Evolutionary conservation across 441 rosid species (phyloP), one percentile per base, ranked within the genome.

Genomic region (Jatropha multifida): DNA sequence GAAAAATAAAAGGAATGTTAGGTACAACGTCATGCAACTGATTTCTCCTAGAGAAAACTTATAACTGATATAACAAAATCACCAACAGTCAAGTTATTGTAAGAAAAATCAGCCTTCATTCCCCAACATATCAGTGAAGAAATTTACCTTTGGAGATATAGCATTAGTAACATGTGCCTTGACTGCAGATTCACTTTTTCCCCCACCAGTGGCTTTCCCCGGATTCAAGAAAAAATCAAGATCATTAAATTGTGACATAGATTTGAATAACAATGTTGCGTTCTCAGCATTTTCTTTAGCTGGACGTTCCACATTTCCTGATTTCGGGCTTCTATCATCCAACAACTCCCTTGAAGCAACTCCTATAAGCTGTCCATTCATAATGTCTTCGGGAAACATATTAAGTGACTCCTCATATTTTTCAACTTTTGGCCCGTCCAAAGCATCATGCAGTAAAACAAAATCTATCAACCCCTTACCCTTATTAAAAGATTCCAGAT

Each of bases 221-320:
- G 91, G 97, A 87, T 92, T 91, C 90, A 94, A 85, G 92, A 92
- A 92, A 80, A 92, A 92, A 41, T 84, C 90, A 61, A 96, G 93
- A 83, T 92, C 98, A 84, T 85, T 88, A 85, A 87, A 89, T 68
- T 87, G 86, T 65, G 94, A 85, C 92, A 85, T 85, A 62, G 94
- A 87, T 81, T 91, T 90, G 85, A 85, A 86, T 65, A 90, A 73
- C 70, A 76, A 68, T 5, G 87, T 79, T 71, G 85, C 87, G 86
- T 82, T 88, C 81, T 76, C 79, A 64, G 83, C 68, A 83, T 77
- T 83, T 71, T 71, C 79, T 77, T 83, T 82, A 67, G 80, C 78
- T 81, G 79, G 67, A 66, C 76, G 76, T 71, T 75, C 81, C 59
- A 69, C 73, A 46, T 74, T 75, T 80, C 76, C 82, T 77, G 77